A percentile compares a stretch with the other conserved stretches of the same genome.
Conservation (phyloP, 495 filamentous ascomycete species). For the Penicillium bialowiezense region DNA sequence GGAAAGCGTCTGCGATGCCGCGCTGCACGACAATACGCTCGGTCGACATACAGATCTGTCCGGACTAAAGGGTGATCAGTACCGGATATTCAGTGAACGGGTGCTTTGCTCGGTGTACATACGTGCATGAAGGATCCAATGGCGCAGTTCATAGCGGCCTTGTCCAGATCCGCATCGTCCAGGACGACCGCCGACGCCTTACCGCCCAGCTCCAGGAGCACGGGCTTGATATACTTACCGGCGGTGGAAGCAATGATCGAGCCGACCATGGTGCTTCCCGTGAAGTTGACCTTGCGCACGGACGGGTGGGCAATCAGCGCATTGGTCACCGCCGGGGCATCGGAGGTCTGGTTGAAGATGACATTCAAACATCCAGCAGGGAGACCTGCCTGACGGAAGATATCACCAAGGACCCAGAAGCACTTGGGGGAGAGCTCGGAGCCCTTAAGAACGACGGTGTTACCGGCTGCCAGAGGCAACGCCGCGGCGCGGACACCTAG, state of each 20-base stretch:
- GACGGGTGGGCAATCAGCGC: slow-evolving; percentile 54
- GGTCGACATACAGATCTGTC: slow-evolving; percentile 91
- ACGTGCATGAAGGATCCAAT: slow-evolving; percentile 54
- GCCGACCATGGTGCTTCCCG: slow-evolving; percentile 55
- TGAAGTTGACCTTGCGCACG: slow-evolving; percentile 63
- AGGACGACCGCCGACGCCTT: slow-evolving; percentile 59
- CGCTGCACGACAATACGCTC: slow-evolving; percentile 84
- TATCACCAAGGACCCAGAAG: slow-evolving; percentile 67
- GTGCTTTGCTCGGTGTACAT: slow-evolving; percentile 14
- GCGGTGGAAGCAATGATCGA: slow-evolving; percentile 54
- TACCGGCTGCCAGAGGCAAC: slow-evolving; percentile 79
- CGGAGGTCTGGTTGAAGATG: slow-evolving; percentile 48
- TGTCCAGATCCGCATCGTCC: slow-evolving; percentile 56
- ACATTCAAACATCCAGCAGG: slow-evolving; percentile 57
- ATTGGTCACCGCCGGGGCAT: slow-evolving; percentile 54
- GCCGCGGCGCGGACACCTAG: slow-evolving; percentile 64
- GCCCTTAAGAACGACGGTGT: slow-evolving; percentile 73
- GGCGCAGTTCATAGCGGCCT: slow-evolving; percentile 51
- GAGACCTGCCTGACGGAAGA: slow-evolving; percentile 72
- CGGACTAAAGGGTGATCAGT: slow-evolving; percentile 39
- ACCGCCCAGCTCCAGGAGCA: slow-evolving; percentile 61
- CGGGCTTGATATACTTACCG: slow-evolving; percentile 55
- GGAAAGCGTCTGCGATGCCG: slow-evolving; percentile 63
- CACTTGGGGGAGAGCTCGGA: slow-evolving; percentile 73
- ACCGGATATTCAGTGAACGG: neutral